Evolutionary conservation across 2,329 filamentous ascomycete genomes (phyloP).

Genomic region (Nigrospora sphaerica): DNA sequence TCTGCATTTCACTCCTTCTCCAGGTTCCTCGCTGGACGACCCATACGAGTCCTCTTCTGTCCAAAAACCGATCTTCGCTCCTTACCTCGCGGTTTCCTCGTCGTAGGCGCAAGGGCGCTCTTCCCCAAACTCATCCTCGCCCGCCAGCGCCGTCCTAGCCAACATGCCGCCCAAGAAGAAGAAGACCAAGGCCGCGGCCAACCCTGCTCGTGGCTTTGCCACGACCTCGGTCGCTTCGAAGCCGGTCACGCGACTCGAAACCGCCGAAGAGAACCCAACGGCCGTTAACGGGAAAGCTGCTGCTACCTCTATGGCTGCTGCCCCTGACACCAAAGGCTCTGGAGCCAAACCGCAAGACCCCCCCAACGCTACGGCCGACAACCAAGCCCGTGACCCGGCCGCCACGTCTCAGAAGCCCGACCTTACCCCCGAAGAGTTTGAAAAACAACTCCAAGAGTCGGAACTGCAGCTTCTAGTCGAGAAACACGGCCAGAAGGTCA

Average conservation of each 20-base stretch:
- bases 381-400: constrained; percentile 20
- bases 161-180: constrained; percentile 51
- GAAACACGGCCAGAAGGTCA: constrained; percentile 71
- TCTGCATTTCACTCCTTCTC: too few species aligned
- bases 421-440: constrained; percentile 80
- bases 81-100: too few species aligned
- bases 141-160: background rate
- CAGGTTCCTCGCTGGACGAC: too few species aligned
- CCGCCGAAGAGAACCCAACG: constrained; percentile 19
- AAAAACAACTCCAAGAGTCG: constrained; percentile 81
- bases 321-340: constrained; percentile 8
- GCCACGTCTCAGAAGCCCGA: constrained; percentile 15
- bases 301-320: constrained; percentile 13
- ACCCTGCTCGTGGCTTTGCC: constrained; percentile 86
- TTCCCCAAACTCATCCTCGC: too few species aligned
- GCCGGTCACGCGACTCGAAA: constrained; percentile 31
- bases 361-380: constrained; percentile 10
- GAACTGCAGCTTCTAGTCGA: constrained; percentile 85
- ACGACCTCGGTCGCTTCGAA: constrained; percentile 90
- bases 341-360: constrained; percentile 8
- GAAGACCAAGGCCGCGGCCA: constrained; percentile 84
- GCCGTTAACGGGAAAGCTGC: constrained; percentile 12
- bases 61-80: too few species aligned
- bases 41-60: too few species aligned
- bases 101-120: too few species aligned